Base-by-base conservation (phyloP, 2,329 filamentous ascomycete species). In the Leptodontidium sp. region DNA sequence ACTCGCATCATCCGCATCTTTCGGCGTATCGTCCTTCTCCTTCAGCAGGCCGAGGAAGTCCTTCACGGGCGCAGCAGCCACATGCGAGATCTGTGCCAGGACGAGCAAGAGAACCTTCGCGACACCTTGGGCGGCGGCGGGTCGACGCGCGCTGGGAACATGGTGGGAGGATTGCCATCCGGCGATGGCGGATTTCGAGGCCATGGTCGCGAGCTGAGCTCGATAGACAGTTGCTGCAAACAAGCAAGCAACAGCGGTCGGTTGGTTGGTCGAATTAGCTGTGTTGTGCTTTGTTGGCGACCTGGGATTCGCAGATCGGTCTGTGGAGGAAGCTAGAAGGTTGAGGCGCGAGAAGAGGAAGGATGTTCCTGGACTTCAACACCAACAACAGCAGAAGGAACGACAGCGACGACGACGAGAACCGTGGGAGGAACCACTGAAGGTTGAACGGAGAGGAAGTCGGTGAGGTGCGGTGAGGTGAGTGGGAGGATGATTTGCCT, bases 1-100 rank as follows among this genome's bases (percentile, higher is more conserved):
- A 62, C 87, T 86, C 8, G 89, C 86, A 70, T 91, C 90, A 29
- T 86, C 82, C 8, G 82, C 80, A 65, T 88, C 84, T 70, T 85
- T 84, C 45, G 81, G 83, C 66, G 75, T 65, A 61, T 83, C 81
- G 4, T 85, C 84, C 14, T 78, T 71, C 57, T 82, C 81, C 17
- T 83, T 83, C 12, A 85, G 84, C 4, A 84, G 79, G 49, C 82
- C 85, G 12, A 81, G 64, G 49, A 78, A 78, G 11, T 75, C 65
- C 57, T 73, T 77, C 58, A 82, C 72, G 38, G 74, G 78, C 70
- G 76, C 82, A 9, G 76, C 77, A 21, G 71, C 68, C 38, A 75
- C 73, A 64, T 74, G 71, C 38, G 77, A 70, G 38, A 78, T 50
- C 67, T 79, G 84, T 21, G 83, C 83, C 32, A 88, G 73, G 69